Evolutionary conservation across 1,284 basidiomycete species (phyloP).

Genomic region (Austroboletus olivaceoglutinosus): DNA sequence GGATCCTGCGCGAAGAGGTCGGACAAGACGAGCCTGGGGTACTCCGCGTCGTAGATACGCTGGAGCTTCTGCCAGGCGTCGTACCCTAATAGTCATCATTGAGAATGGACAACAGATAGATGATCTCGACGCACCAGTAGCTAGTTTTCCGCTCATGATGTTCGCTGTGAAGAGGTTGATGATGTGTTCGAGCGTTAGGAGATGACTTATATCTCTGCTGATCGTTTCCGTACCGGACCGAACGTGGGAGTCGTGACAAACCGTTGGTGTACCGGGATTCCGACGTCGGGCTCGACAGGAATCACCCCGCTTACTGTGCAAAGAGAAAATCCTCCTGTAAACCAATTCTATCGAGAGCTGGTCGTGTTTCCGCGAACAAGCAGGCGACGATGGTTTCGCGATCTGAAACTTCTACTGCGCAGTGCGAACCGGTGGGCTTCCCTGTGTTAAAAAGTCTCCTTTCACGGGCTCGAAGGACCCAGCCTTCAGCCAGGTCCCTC

Average conservation of each 20-base stretch:
- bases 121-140: constrained; percentile 41
- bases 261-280: background rate
- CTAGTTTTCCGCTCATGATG: constrained; percentile 53
- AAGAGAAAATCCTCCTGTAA: background rate
- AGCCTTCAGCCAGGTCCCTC: too few species aligned
- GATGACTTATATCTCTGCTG: background rate
- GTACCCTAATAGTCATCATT: constrained; percentile 59
- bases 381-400: background rate
- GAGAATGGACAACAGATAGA: background rate
- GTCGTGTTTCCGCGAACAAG: background rate
- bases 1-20: constrained; percentile 92
- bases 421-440: too few species aligned
- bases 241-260: constrained; percentile 26
- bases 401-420: too few species aligned
- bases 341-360: background rate
- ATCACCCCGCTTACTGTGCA: background rate
- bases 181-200: constrained; percentile 5
- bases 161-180: background rate
- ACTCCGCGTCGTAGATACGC: constrained; percentile 75
- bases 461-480: too few species aligned
- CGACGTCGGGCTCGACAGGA: background rate
- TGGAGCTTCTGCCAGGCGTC: constrained; percentile 90
- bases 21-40: constrained; percentile 77
- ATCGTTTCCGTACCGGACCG: constrained; percentile 1
- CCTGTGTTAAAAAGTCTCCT: too few species aligned